Percentiles rank a stretch among this genome's conserved stretches.
Evolutionary conservation across 257 asterid genomes (phyloP).

Genomic region (Solanum pimpinellifolium): DNA sequence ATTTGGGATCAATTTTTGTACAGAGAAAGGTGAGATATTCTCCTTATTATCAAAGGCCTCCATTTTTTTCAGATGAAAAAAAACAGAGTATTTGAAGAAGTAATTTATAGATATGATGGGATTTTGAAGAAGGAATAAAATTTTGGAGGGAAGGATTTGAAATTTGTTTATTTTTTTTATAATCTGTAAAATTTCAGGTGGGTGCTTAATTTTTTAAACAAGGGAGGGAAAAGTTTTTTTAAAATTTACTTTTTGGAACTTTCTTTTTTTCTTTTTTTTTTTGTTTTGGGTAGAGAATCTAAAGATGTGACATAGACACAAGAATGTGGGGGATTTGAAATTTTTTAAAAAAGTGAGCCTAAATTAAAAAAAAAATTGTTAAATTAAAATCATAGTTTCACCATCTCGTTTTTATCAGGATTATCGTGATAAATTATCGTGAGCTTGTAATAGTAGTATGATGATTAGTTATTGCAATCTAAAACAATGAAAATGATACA

Average conservation of each 20-base stretch:
- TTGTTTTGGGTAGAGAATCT: neutral
- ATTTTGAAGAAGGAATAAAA: neutral
- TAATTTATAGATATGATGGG: neutral
- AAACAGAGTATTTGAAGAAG: neutral
- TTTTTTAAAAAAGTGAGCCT: neutral
- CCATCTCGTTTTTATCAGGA: no score
- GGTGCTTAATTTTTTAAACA: neutral
- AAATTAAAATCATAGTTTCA: neutral
- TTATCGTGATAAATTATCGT: neutral
- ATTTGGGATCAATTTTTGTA: neutral
- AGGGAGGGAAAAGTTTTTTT: neutral
- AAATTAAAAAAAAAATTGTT: neutral
- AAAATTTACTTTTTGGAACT: no score
- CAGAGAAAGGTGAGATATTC: constrained; percentile 20
- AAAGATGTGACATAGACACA: neutral
- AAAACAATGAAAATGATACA: neutral
- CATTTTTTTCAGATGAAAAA: neutral
- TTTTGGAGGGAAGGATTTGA: constrained; percentile 14
- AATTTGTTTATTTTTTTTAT: neutral
- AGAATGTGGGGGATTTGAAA: neutral
- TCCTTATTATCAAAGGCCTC: constrained; percentile 18
- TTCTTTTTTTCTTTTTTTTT: no score
- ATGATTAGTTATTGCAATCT: no score
- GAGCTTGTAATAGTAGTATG: neutral
- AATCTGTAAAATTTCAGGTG: neutral